These are phyloP conservation scores for Dothidotthia symphoricarpi DNA, from an alignment of 2,329 filamentous ascomycete genomes.

Conservation along the genomic window DNA sequence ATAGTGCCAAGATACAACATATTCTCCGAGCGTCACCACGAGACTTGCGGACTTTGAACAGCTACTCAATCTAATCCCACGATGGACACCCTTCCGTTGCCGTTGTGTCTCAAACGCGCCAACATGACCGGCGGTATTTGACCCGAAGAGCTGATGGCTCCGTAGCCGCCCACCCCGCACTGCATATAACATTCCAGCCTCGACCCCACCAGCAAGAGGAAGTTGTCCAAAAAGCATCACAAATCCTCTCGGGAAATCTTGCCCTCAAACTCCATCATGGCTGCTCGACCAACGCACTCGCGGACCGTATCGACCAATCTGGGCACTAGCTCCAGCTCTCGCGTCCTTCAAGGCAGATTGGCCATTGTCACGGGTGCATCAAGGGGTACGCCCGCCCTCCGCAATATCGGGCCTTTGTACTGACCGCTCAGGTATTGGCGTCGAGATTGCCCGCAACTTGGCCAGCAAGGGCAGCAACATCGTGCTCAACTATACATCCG, in stretches of 20 bases:
- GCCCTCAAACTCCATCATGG: conserved; percentile 32
- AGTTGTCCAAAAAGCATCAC: not conserved
- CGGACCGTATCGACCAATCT: conserved; percentile 45
- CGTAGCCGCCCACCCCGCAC: conserved; percentile 10
- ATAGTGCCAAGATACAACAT: no score
- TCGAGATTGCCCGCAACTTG: conserved; percentile 65
- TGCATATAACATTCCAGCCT: conserved; percentile 7
- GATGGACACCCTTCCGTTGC: no score
- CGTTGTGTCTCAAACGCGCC: no score
- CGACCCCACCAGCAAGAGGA: conserved; percentile 3
- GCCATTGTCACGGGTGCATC: conserved; percentile 78
- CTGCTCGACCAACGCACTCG: conserved; percentile 32
- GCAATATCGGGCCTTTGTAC: not conserved
- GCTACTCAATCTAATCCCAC: no score
- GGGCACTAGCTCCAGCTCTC: conserved; percentile 24
- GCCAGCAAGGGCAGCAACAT: conserved; percentile 69
- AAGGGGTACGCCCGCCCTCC: conserved; percentile 55
- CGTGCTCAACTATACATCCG: conserved; percentile 69
- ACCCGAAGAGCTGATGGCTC: conserved; percentile 1
- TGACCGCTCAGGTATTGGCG: conserved; percentile 65
- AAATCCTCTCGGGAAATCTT: conserved; percentile 2
- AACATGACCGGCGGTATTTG: no score
- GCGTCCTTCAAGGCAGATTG: conserved; percentile 65
- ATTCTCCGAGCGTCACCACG: no score
- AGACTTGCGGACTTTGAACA: no score